These are phyloP conservation scores for Stagonosporopsis vannaccii DNA, from an alignment of 2,329 filamentous ascomycete genomes.

Conservation along the genomic window DNA sequence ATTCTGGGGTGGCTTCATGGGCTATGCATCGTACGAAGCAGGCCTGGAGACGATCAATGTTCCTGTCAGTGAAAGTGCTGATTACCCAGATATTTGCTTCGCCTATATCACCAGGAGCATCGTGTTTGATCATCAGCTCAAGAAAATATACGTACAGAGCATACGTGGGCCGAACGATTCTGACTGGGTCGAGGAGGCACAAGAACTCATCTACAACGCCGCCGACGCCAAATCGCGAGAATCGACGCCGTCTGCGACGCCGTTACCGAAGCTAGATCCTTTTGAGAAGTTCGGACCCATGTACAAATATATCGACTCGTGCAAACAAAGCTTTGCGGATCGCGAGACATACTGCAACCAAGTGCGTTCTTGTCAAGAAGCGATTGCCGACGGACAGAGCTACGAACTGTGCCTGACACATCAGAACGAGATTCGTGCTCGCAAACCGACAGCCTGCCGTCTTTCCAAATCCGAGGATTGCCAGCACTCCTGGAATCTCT, in stretches of 20 bases:
- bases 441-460: conserved; percentile 30
- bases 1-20: conserved; percentile 85
- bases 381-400: conserved; percentile 78
- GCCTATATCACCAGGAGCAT: conserved; percentile 79
- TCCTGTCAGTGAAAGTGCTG: conserved; percentile 47
- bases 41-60: conserved; percentile 70
- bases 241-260: conserved; percentile 39
- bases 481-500: conserved; percentile 69
- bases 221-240: conserved; percentile 38
- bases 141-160: conserved; percentile 71
- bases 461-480: conserved; percentile 43
- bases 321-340: conserved; percentile 20
- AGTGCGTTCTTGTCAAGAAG: conserved; percentile 72
- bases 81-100: conserved; percentile 73
- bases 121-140: conserved; percentile 74
- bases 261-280: conserved; percentile 34
- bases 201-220: conserved; percentile 40
- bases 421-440: conserved; percentile 68
- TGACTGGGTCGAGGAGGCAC: conserved; percentile 56
- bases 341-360: conserved; percentile 65
- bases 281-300: conserved; percentile 41
- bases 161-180: conserved; percentile 57
- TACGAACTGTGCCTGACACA: conserved; percentile 87
- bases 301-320: conserved; percentile 38
- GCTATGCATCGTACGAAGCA: conserved; percentile 85